Percentiles rank a stretch among this genome's conserved stretches.
These are phyloP conservation scores for Yarrowia hollandica DNA, from an alignment of 805 yeast species.

Conservation along the genomic window DNA sequence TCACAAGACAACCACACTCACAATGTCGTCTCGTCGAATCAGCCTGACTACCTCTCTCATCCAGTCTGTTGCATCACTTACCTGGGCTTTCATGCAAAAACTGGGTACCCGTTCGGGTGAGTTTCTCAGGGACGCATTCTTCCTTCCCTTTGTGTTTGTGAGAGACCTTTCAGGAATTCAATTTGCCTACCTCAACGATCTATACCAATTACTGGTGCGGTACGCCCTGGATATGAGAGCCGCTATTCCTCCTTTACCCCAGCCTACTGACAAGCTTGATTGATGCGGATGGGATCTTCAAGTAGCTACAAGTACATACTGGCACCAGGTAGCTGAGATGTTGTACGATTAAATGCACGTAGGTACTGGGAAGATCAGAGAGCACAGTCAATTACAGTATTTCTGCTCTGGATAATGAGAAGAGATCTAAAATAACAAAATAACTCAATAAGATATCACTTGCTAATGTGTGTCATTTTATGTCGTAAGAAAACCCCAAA, in stretches of 20 bases:
- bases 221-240: not conserved
- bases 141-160: conserved; percentile 10
- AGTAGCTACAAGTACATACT: too few species aligned
- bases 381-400: too few species aligned
- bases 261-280: not conserved
- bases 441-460: too few species aligned
- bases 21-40: not conserved
- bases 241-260: not conserved
- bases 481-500: too few species aligned
- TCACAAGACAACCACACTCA: not conserved
- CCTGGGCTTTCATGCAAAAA: not conserved
- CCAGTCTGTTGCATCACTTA: not conserved
- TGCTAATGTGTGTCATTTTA: too few species aligned
- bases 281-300: not conserved
- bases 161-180: not conserved
- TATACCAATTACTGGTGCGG: not conserved
- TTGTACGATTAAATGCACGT: too few species aligned
- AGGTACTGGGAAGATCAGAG: too few species aligned
- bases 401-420: too few species aligned
- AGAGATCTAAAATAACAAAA: too few species aligned
- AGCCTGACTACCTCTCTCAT: not conserved
- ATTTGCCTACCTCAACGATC: not conserved
- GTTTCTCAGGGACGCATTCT: conserved; percentile 8
- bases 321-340: too few species aligned
- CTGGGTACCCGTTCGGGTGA: not conserved